These are phyloP conservation scores for Fusarium brevicatenulatum DNA, from an alignment of 2,329 filamentous ascomycete species.

Conservation along the genomic window DNA sequence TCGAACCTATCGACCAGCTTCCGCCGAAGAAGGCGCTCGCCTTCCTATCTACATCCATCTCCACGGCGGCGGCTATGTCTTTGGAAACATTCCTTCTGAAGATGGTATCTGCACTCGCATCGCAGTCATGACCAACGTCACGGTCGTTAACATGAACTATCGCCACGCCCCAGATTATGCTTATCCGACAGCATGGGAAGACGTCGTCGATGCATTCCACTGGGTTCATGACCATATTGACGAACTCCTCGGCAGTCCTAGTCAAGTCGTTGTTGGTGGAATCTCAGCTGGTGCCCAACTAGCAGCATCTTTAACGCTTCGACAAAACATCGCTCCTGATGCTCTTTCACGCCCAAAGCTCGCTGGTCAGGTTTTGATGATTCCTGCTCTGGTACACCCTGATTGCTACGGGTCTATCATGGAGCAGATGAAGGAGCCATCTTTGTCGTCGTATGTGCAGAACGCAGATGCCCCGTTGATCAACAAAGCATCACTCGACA, in stretches of 20 bases:
- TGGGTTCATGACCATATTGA: slow-evolving; percentile 58
- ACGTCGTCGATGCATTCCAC: slow-evolving; percentile 63
- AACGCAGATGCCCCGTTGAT: slow-evolving; percentile 57
- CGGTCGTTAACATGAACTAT: slow-evolving; percentile 67
- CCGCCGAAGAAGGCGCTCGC: slow-evolving; percentile 41
- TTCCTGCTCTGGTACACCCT: slow-evolving; percentile 53
- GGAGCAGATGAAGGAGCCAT: slow-evolving; percentile 49
- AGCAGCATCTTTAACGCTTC: slow-evolving; percentile 52
- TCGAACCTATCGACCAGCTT: slow-evolving; percentile 35
- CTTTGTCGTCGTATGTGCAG: slow-evolving; percentile 56
- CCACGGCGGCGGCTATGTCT: slow-evolving; percentile 67
- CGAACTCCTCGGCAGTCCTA: not conserved
- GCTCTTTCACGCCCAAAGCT: slow-evolving; percentile 44
- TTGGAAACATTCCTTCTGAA: slow-evolving; percentile 64
- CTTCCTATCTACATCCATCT: slow-evolving; percentile 63
- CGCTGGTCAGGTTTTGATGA: slow-evolving; percentile 63
- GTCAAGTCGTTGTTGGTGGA: slow-evolving; percentile 57
- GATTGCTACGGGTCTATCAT: slow-evolving; percentile 45
- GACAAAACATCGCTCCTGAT: slow-evolving; percentile 48
- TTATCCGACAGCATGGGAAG: slow-evolving; percentile 64
- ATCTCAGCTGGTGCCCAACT: slow-evolving; percentile 60
- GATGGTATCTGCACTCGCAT: slow-evolving; percentile 62
- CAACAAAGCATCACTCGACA: slow-evolving; percentile 37
- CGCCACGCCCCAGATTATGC: slow-evolving; percentile 65
- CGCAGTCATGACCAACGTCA: slow-evolving; percentile 52